Evolutionary conservation across 768 basidiomycete species (phyloP), one percentile per base, ranked within the genome.

Genomic region (Calocybe cyanea): DNA sequence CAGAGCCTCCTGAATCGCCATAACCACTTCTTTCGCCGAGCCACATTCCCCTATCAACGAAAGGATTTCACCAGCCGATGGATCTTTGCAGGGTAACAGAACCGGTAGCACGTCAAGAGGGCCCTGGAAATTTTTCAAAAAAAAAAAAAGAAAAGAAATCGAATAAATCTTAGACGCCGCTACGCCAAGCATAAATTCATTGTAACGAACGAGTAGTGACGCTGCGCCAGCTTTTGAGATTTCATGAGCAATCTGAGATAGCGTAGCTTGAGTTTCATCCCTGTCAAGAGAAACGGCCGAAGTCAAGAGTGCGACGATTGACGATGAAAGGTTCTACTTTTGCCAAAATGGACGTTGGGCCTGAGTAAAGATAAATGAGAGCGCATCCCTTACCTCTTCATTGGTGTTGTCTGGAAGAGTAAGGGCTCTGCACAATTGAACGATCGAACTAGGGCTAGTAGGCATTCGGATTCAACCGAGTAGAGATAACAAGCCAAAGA

Each of bases 11-110:
- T 78, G 73, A 5, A 63, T 62, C 1, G 70, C 68, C 30, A 80
- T 70, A 1, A 75, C 55, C 0, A 73, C 63, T 52, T 80, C 78
- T 46, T 72, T 77, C 0, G 76, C 59, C 14, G 68, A 66, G 15
- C 69, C 52, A 38, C 64, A 64, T 48, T 72, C 63, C 6, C 65
- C 71, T 17, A 78, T 60, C 35, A 73, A 53, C 2, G 63, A 49
- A 6, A 77, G 52, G 19, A 78, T 62, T 20, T 70, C 67, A 17
- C 53, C 57, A 2, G 73, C 72, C 25, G 61, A 61, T 5, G 61
- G 58, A 46, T 75, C 68, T 14, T 51, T 51, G 45, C 57, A 69
- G n/a, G 60, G 58, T 14, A 78, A 43, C 0, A 78, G 54, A 10
- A 65, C 40, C 1, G 75, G 70, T n/a, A 78, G 41, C 6, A 63